Percentiles rank a stretch among this genome's conserved stretches.
Conservation (phyloP, 140 eudicot genomes). For the Anethum foeniculum region DNA sequence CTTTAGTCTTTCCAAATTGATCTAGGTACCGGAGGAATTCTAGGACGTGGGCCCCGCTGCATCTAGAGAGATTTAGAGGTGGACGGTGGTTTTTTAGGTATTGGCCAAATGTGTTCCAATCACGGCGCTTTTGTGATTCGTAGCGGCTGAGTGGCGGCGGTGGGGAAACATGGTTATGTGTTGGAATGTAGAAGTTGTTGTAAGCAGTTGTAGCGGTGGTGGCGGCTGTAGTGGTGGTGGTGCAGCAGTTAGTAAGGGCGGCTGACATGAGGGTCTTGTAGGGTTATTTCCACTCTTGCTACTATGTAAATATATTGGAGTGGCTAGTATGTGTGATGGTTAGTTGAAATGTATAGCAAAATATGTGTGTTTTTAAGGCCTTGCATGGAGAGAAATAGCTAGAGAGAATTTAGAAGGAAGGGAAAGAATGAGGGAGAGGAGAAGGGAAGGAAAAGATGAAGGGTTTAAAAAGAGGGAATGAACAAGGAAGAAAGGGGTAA, state of each 20-base stretch:
- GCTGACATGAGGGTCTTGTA: neutral
- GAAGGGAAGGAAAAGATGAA: neutral
- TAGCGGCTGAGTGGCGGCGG: constrained; percentile 16
- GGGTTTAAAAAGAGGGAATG: neutral
- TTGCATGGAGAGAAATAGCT: neutral
- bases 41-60: constrained; percentile 15
- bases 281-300: neutral
- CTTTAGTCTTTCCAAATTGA: constrained; percentile 8
- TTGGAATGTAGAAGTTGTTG: neutral
- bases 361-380: neutral
- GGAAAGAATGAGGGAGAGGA: neutral
- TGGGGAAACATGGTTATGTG: neutral
- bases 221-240: neutral
- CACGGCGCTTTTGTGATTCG: constrained; percentile 14
- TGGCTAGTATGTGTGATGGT: neutral
- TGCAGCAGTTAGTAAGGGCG: neutral
- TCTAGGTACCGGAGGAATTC: constrained; percentile 11
- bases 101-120: constrained; percentile 15
- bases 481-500: neutral
- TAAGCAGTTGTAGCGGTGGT: neutral
- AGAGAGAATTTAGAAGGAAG: too few relatives aligned
- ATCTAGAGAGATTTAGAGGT: neutral
- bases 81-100: constrained; percentile 13
- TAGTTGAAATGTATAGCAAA: neutral
- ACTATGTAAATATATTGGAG: neutral